phyloP scores from a whole-genome alignment of 768 basidiomycete species.

The Agaricus sinodeliciosus region DNA sequence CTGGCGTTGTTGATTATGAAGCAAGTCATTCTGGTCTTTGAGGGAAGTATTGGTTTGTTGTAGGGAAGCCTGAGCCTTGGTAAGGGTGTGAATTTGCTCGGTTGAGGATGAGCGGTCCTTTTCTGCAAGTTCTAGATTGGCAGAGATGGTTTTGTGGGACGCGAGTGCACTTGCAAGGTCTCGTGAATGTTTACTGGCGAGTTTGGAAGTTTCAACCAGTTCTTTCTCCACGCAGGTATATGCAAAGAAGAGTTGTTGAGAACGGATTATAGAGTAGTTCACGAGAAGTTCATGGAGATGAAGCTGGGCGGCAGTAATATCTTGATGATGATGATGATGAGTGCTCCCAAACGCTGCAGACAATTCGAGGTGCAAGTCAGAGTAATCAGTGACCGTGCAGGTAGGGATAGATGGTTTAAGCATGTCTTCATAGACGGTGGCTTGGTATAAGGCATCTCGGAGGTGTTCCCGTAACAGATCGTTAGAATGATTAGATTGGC shows the following conservation, averaged over 20 bases:
- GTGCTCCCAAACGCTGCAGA: slow-evolving; percentile 14
- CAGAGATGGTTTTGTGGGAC: slow-evolving; percentile 34
- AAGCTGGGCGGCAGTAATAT: slow-evolving; percentile 9
- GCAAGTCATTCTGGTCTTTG: slow-evolving; percentile 15
- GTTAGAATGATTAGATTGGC: slow-evolving; percentile 50
- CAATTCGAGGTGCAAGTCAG: slow-evolving; percentile 17
- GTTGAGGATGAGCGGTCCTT: slow-evolving; percentile 29
- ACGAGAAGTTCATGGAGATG: slow-evolving; percentile 17
- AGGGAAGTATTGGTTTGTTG: slow-evolving; percentile 16
- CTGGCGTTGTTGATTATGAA: slow-evolving; percentile 15
- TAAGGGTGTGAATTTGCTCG: slow-evolving; percentile 17
- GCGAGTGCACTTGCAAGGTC: slow-evolving; percentile 36
- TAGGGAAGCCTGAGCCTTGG: slow-evolving; percentile 6
- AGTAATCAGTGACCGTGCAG: not conserved
- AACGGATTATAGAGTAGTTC: slow-evolving; percentile 30
- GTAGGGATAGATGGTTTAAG: not conserved
- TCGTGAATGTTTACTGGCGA: slow-evolving; percentile 23
- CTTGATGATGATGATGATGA: slow-evolving; percentile 3
- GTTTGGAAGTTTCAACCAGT: slow-evolving; percentile 19
- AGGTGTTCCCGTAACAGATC: slow-evolving; percentile 30
- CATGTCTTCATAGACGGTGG: slow-evolving; percentile 18
- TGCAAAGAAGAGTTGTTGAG: slow-evolving; percentile 27
- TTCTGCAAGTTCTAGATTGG: slow-evolving; percentile 33
- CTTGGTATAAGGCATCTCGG: slow-evolving; percentile 27
- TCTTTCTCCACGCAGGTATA: slow-evolving; percentile 23